Base-by-base conservation (phyloP, 768 basidiomycete species). In the Lentinula lateritia region DNA sequence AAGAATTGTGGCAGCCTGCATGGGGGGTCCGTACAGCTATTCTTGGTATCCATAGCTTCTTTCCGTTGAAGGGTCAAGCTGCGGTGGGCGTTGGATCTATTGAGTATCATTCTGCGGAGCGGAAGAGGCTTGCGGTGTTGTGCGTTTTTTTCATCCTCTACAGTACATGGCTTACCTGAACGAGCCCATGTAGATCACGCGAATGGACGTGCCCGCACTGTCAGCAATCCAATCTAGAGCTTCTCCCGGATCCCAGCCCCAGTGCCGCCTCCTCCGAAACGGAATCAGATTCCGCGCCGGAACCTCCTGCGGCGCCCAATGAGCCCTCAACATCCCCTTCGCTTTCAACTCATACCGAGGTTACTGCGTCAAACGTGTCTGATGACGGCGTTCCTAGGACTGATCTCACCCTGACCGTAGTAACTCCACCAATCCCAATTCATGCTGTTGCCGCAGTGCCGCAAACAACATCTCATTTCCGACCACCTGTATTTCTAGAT, bases 11-110 rank as follows among this genome's bases (percentile, higher is more conserved):
- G 96, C 95, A 98, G 73, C 96, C 96, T 41, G 93, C 94, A 28
- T 98, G 96, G 96, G 96, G 96, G 60, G 92, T 98, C 18, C 84
- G 96, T 64, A 98, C 95, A 92, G 92, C 93, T 39, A 93, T 94
- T 68, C 83, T 94, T 65, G 92, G 91, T 39, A 80, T 94, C 5
- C 92, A 93, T 72, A 92, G 92, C 0, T 93, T 94, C 74, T 93
- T 94, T 69, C 90, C 92, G 41, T 76, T 93, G 57, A 93, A 88
- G 68, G 93, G 93, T n/a, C 87, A 92, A 63, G 86, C 89, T 50
- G 91, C 93, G 15, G 84, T 87, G 35, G 92, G 93, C 35, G 87
- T 95, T 36, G 93, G 93, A n/a, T 90, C 92, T 15, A 80, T 95
- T 54, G 93, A 95, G 65, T 87, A 87, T 68, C 90, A 90, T 23